phyloP scores from a whole-genome alignment of 257 asterid genomes.

The Osmanthus fragrans region DNA sequence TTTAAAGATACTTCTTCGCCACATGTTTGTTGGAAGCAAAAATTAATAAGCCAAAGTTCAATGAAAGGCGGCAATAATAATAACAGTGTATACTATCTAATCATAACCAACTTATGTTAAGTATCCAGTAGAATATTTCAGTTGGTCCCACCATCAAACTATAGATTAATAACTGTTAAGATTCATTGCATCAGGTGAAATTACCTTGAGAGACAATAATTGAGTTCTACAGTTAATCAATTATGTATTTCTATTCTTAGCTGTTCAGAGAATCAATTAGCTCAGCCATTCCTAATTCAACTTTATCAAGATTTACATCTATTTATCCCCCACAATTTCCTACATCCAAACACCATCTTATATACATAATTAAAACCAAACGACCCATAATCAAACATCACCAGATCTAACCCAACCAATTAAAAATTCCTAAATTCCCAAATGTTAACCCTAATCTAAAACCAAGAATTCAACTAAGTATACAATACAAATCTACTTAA shows the following conservation, averaged over 20 bases:
- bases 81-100: not conserved
- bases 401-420: slow-evolving; percentile 26
- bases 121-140: not conserved
- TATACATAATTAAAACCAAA: slow-evolving; percentile 1
- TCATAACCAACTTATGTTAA: too few relatives aligned
- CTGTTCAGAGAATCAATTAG: slow-evolving; percentile 11
- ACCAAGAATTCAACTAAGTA: slow-evolving; percentile 11
- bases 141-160: not conserved
- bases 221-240: not conserved
- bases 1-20: not conserved
- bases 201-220: slow-evolving; percentile 9
- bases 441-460: slow-evolving; percentile 9
- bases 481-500: not conserved
- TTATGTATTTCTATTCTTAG: not conserved
- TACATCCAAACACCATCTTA: not conserved
- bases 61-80: not conserved
- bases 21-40: not conserved
- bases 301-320: slow-evolving; percentile 36
- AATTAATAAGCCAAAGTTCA: not conserved
- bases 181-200: not conserved
- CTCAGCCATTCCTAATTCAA: slow-evolving; percentile 13
- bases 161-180: not conserved
- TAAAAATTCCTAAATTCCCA: slow-evolving; percentile 7
- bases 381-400: not conserved
- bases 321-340: slow-evolving; percentile 1